Conservation (phyloP, 768 basidiomycete species). For the Mycena pura region DNA sequence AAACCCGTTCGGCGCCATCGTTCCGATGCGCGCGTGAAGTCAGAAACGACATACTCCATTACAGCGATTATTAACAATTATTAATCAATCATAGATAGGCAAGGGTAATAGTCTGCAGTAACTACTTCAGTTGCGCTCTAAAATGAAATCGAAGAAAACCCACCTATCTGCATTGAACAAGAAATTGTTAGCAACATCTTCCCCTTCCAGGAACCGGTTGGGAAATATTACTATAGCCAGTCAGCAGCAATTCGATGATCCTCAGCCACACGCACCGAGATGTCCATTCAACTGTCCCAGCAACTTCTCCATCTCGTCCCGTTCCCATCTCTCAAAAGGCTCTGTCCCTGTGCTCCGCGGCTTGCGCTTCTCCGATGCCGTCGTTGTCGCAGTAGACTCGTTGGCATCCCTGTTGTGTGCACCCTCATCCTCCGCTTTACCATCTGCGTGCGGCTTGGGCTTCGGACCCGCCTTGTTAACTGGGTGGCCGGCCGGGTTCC, state of each 20-base stretch:
- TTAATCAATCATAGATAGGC: slow-evolving; percentile 68
- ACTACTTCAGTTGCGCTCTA: no score
- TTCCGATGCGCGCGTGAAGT: no score
- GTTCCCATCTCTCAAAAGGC: slow-evolving; percentile 82
- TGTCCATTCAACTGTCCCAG: slow-evolving; percentile 82
- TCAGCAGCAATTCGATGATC: slow-evolving; percentile 1
- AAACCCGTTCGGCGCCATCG: no score
- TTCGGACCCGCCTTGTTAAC: slow-evolving; percentile 13
- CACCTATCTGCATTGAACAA: slow-evolving; percentile 88
- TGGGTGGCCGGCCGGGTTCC: slow-evolving; percentile 18
- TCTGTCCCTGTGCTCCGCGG: slow-evolving; percentile 55
- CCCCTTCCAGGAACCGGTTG: slow-evolving; percentile 89
- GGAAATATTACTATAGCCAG: slow-evolving; percentile 74
- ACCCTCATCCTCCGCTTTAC: slow-evolving; percentile 33
- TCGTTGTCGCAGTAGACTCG: slow-evolving; percentile 35
- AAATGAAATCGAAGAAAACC: slow-evolving; percentile 17
- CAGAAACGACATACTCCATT: no score
- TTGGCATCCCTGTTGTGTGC: slow-evolving; percentile 38
- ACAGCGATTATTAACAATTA: not conserved
- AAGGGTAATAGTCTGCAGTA: slow-evolving; percentile 67
- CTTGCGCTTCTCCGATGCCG: slow-evolving; percentile 48
- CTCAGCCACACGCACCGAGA: slow-evolving; percentile 65
- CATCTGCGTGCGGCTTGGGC: slow-evolving; percentile 22
- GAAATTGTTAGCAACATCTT: slow-evolving; percentile 92
- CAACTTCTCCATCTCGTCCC: slow-evolving; percentile 88